Percentiles rank a stretch among this genome's conserved stretches.
Conservation (phyloP, 768 basidiomycete species). For the Suillus paluster region DNA sequence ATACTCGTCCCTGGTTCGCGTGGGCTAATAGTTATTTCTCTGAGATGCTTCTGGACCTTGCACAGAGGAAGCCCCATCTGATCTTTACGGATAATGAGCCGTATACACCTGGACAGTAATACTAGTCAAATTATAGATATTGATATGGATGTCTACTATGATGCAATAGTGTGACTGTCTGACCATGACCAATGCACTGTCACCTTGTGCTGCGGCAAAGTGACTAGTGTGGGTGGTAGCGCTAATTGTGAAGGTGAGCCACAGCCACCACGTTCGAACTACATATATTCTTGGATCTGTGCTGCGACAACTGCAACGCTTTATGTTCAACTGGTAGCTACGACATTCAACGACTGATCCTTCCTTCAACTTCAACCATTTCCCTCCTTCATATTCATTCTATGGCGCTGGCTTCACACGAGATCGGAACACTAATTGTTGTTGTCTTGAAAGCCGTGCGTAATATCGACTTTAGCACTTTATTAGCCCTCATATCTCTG, state of each 20-base stretch:
- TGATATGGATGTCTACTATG: neutral
- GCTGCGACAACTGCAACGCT: neutral
- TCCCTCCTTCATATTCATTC: constrained; percentile 14
- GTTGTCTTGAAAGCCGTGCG: constrained; percentile 94
- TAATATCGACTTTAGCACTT: constrained; percentile 20
- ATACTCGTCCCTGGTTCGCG: constrained; percentile 80
- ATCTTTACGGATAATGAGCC: constrained; percentile 59
- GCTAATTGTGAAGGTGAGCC: neutral
- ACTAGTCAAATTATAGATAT: neutral
- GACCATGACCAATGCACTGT: neutral
- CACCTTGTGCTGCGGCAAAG: neutral
- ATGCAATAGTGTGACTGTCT: neutral
- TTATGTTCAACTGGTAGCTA: constrained; percentile 1
- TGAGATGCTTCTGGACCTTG: constrained; percentile 81
- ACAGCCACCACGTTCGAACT: neutral
- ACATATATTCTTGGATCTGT: neutral
- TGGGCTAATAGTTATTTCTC: constrained; percentile 87
- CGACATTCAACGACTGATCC: neutral
- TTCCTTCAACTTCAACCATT: neutral
- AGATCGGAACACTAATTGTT: constrained; percentile 92
- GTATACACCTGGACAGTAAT: constrained; percentile 57
- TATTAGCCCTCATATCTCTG: constrained; percentile 14
- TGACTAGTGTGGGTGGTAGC: neutral
- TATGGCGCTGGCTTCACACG: constrained; percentile 67
- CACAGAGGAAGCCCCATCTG: constrained; percentile 70